Conservation (phyloP, 768 basidiomycete species). For the Rhizopogon sp. region DNA sequence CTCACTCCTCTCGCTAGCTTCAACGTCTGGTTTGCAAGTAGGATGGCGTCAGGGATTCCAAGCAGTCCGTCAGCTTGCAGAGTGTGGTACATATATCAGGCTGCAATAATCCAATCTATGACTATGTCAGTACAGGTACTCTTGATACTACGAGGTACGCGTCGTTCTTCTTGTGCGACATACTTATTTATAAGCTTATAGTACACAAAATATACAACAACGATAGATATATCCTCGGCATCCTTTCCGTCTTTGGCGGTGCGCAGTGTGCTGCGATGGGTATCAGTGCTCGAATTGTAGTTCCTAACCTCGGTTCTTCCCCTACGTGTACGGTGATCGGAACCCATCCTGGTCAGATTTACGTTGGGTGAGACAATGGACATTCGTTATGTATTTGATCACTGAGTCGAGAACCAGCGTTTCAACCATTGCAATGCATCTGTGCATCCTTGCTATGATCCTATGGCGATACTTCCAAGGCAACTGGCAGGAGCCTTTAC, state of each 20-base stretch:
- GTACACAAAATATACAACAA: conserved; percentile 14
- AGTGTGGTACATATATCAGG: conserved; percentile 15
- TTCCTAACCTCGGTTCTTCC: conserved; percentile 7
- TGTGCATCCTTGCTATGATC: conserved; percentile 13
- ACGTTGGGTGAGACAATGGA: conserved; percentile 12
- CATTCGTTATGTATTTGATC: not conserved
- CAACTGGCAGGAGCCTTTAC: not conserved
- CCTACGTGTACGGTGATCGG: conserved; percentile 11
- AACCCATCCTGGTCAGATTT: conserved; percentile 9
- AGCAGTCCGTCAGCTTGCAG: conserved; percentile 7
- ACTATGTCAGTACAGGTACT: conserved; percentile 7
- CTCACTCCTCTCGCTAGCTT: conserved; percentile 7
- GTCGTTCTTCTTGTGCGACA: not conserved
- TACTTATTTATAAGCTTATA: not conserved
- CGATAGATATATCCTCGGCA: conserved; percentile 2
- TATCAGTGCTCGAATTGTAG: conserved; percentile 8
- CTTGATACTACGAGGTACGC: conserved; percentile 17
- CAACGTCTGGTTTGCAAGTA: conserved; percentile 15
- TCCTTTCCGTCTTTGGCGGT: conserved; percentile 7
- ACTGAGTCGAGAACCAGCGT: conserved; percentile 3
- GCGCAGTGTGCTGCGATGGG: conserved; percentile 14
- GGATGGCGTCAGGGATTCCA: conserved; percentile 11
- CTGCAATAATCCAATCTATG: conserved; percentile 9
- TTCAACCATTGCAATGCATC: conserved; percentile 14
- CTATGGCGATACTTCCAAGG: conserved; percentile 11